Evolutionary conservation across 768 basidiomycete species (phyloP), one percentile per base, ranked within the genome.

Genomic region (Boletellus emodensis): DNA sequence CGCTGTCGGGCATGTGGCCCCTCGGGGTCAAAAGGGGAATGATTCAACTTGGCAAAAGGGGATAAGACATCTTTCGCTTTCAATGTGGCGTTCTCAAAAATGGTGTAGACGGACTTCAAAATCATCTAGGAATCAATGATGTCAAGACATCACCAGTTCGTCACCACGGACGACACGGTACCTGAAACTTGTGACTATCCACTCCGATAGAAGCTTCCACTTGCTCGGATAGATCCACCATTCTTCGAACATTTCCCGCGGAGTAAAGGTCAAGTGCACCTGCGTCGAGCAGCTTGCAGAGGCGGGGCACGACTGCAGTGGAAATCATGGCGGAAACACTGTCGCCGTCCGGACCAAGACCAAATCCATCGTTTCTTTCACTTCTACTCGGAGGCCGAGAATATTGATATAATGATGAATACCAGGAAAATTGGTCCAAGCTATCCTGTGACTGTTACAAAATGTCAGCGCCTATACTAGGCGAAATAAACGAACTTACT

Each of bases 251-350:
- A 61, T 86, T 78, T 32, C 58, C 69, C 30, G 75, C 72, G 3
- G 92, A 94, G 66, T 90, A 93, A 1, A 87, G 83, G 64, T 96
- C 87, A 47, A 94, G 72, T 5, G 79, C 87, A 22, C 94, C 93
- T n/a, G 76, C 76, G 49, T 85, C 82, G n/a, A 96, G 63, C 20
- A 89, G 62, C 58, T 82, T 87, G 61, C 78, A 80, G 9, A 96
- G 61, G 42, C 84, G 75, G 9, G 94, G 91, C 34, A 87, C 81
- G 38, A 94, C 73, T 0, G 84, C 83, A 1, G 88, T 89, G n/a
- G 87, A 83, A 15, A 94, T 78, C 84, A 94, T 92, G 0, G 87
- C 83, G 12, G 89, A 82, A 32, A 93, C 87, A 20, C 96, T 73
- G 61, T 96, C 93, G 9, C 89, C 92, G 52, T 93, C 91, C 0